Conservation (phyloP, 352 stramenopile species). For the Aphanomyces euteiches region DNA sequence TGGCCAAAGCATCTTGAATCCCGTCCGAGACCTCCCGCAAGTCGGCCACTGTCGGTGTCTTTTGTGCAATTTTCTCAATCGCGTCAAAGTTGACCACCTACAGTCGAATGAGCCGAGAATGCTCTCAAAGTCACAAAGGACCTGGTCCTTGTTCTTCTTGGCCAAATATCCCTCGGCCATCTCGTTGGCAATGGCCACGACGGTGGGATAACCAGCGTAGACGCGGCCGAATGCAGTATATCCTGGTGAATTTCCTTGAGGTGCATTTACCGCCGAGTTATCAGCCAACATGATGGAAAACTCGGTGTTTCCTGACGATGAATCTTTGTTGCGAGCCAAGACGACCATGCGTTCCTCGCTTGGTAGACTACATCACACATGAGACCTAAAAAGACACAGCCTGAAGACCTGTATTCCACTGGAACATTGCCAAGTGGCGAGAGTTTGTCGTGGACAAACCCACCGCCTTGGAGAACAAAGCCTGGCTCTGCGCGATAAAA, state of each 20-base stretch:
- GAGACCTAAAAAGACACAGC: background rate
- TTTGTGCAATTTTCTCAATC: constrained; percentile 56
- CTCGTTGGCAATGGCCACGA: constrained; percentile 69
- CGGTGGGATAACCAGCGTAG: constrained; percentile 70
- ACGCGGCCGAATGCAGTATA: constrained; percentile 80
- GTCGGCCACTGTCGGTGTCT: constrained; percentile 56
- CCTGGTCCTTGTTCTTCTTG: constrained; percentile 59
- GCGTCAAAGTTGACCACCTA: constrained; percentile 52
- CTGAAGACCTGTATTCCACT: constrained; percentile 63
- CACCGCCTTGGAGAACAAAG: constrained; percentile 73
- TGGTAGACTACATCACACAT: constrained; percentile 41
- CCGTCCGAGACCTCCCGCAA: constrained; percentile 61
- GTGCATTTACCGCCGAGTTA: constrained; percentile 62
- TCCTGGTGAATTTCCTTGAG: constrained; percentile 54
- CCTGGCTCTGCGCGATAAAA: constrained; percentile 85
- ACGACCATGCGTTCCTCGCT: constrained; percentile 81
- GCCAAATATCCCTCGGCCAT: constrained; percentile 63
- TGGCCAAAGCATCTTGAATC: constrained; percentile 67
- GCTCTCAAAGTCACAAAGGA: constrained; percentile 25
- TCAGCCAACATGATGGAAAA: constrained; percentile 85
- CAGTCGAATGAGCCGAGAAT: too few species aligned
- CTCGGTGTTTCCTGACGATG: constrained; percentile 69
- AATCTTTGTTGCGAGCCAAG: constrained; percentile 62
- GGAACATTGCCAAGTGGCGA: constrained; percentile 64
- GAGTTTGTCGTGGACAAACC: constrained; percentile 61